Conservation (phyloP, 371 early-diverging fungal genomes). For the Parasitella parasitica region DNA sequence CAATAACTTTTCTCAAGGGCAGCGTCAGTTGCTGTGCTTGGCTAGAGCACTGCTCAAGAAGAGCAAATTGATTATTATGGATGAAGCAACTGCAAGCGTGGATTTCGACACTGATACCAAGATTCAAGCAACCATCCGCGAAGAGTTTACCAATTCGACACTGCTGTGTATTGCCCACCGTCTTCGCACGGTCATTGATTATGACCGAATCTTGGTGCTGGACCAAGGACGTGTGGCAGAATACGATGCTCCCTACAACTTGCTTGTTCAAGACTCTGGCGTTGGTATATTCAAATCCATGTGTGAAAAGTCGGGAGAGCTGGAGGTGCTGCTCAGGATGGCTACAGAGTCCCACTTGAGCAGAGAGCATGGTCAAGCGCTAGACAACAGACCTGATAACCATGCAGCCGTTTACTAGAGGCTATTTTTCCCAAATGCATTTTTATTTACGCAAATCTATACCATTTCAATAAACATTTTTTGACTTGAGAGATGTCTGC, state of each 20-base stretch:
- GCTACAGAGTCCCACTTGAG: slow-evolving; percentile 19
- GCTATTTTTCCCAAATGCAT: background rate
- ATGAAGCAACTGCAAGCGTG: slow-evolving; percentile 84
- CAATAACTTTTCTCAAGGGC: slow-evolving; percentile 83
- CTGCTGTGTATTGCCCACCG: slow-evolving; percentile 81
- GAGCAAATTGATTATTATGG: slow-evolving; percentile 78
- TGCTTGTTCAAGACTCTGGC: slow-evolving; percentile 44
- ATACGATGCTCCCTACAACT: slow-evolving; percentile 65
- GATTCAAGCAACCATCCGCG: slow-evolving; percentile 81
- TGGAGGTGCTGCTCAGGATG: slow-evolving; percentile 33
- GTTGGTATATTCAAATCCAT: slow-evolving; percentile 61
- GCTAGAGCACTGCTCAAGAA: slow-evolving; percentile 82
- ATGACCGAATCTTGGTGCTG: slow-evolving; percentile 82
- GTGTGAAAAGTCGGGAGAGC: slow-evolving; percentile 73
- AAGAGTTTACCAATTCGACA: slow-evolving; percentile 64
- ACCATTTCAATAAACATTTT: background rate
- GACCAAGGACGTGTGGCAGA: slow-evolving; percentile 81
- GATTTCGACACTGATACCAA: slow-evolving; percentile 77
- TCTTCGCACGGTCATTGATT: slow-evolving; percentile 86
- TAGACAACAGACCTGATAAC: background rate
- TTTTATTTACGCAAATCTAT: background rate
- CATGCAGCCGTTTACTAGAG: slow-evolving; percentile 8
- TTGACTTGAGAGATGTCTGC: no score
- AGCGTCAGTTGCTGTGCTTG: slow-evolving; percentile 84
- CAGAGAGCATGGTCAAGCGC: background rate